phyloP scores from a whole-genome alignment of 2,329 filamentous ascomycete genomes.

The Rhinocladiella mackenziei region DNA sequence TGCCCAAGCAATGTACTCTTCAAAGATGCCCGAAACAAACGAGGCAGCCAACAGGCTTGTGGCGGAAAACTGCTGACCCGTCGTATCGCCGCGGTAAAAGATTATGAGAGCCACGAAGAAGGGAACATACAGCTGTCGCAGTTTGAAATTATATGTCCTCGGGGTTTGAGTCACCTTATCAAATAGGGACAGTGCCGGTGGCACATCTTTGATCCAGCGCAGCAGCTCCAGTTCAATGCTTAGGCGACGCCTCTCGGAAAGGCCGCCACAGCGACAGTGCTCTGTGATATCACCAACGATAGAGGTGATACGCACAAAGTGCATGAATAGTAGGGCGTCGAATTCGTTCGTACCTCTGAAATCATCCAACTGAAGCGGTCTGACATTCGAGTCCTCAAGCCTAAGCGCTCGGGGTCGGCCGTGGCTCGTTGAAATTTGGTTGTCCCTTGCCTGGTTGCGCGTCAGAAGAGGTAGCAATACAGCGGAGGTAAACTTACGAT shows the following conservation, averaged over 20 bases:
- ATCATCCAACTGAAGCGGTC: slow-evolving; percentile 18
- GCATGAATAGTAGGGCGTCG: slow-evolving; percentile 23
- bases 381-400: slow-evolving; percentile 20
- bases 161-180: slow-evolving; percentile 10
- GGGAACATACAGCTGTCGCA: slow-evolving; percentile 20
- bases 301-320: slow-evolving; percentile 23
- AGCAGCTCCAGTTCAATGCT: slow-evolving; percentile 32
- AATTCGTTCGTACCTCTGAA: slow-evolving; percentile 13
- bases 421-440: slow-evolving; percentile 23
- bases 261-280: slow-evolving; percentile 27
- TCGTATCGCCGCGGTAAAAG: slow-evolving; percentile 17
- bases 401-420: slow-evolving; percentile 23
- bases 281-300: slow-evolving; percentile 24
- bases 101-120: slow-evolving; percentile 23
- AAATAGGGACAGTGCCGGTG: slow-evolving; percentile 13
- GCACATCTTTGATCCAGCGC: slow-evolving; percentile 36
- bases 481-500: slow-evolving; percentile 32
- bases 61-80: slow-evolving; percentile 14
- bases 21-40: slow-evolving; percentile 23
- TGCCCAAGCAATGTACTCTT: slow-evolving; percentile 22
- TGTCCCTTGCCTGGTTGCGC: slow-evolving; percentile 28
- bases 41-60: slow-evolving; percentile 19
- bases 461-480: not conserved
- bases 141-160: slow-evolving; percentile 19
- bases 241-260: slow-evolving; percentile 28